Evolutionary conservation across 2,329 filamentous ascomycete genomes (phyloP).

Genomic region (Penicillium sp.): DNA sequence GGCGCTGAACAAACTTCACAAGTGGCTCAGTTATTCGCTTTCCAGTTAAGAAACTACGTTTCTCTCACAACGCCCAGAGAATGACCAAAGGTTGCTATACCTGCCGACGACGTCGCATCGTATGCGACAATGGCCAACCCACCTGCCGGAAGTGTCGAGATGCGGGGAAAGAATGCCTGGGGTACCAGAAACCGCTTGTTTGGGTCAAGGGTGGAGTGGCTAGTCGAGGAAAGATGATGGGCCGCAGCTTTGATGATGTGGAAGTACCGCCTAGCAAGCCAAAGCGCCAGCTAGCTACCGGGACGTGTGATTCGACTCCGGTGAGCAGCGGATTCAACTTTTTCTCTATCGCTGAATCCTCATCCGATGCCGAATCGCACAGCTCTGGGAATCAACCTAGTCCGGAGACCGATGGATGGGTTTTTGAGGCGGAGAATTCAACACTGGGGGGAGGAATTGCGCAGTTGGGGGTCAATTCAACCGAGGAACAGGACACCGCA

Average conservation of each 20-base stretch:
- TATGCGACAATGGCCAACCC: conserved; percentile 44
- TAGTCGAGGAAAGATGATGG: conserved; percentile 52
- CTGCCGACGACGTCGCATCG: conserved; percentile 45
- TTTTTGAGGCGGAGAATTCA: conserved; percentile 8
- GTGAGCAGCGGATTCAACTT: conserved; percentile 6
- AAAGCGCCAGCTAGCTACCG: not conserved
- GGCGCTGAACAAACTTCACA: conserved; percentile 11
- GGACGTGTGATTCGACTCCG: not conserved
- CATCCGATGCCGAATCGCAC: conserved; percentile 17
- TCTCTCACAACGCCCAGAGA: conserved; percentile 9
- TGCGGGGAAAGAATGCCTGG: conserved; percentile 45
- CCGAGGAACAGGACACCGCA: conserved; percentile 10
- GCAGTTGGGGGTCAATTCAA: not conserved
- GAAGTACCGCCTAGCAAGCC: conserved; percentile 14
- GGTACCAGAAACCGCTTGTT: conserved; percentile 43
- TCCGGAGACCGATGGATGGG: conserved; percentile 18
- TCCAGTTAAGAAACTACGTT: conserved; percentile 7
- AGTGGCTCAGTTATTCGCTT: conserved; percentile 17
- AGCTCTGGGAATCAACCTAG: conserved; percentile 17
- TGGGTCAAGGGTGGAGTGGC: conserved; percentile 46
- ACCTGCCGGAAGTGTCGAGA: conserved; percentile 44
- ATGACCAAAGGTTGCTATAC: conserved; percentile 46
- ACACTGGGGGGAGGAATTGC: not conserved
- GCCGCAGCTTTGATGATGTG: conserved; percentile 49
- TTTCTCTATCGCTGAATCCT: conserved; percentile 12